A percentile compares a stretch with the other conserved stretches of the same genome.
These are phyloP conservation scores for Colletotrichum tofieldiae DNA, from an alignment of 2,329 filamentous ascomycete genomes.

Conservation along the genomic window DNA sequence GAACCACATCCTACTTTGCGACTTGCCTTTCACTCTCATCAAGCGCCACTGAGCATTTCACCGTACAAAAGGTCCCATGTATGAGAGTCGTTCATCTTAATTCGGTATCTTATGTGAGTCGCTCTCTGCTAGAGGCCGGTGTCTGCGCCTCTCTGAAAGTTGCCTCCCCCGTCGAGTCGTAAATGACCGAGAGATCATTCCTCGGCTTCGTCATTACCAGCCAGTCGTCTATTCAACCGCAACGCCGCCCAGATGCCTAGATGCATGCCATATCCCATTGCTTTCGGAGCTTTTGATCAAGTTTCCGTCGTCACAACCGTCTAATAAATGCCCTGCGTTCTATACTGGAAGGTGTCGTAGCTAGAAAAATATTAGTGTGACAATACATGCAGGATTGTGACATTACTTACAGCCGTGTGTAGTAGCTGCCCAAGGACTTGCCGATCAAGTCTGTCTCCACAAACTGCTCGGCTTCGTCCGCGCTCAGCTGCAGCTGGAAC, in stretches of 20 bases:
- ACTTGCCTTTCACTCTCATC: neutral
- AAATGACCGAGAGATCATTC: constrained; percentile 36
- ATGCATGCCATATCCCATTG: constrained; percentile 39
- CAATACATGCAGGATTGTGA: neutral
- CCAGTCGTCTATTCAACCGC: constrained; percentile 43
- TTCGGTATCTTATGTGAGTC: constrained; percentile 28
- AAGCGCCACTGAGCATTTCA: neutral
- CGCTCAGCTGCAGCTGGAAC: constrained; percentile 87
- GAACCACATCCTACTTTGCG: neutral
- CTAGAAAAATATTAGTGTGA: constrained; percentile 56
- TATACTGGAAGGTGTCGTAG: constrained; percentile 90
- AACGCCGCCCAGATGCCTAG: constrained; percentile 44
- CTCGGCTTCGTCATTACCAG: constrained; percentile 41
- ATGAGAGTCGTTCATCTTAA: constrained; percentile 38
- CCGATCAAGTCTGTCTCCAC: constrained; percentile 85
- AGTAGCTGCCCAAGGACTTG: constrained; percentile 90
- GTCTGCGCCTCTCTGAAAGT: constrained; percentile 11
- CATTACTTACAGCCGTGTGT: constrained; percentile 82
- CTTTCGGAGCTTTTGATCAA: constrained; percentile 27
- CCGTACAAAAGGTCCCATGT: constrained; percentile 20
- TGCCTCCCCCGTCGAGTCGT: constrained; percentile 24
- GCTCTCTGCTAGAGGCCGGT: constrained; percentile 24
- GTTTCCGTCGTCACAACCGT: constrained; percentile 28
- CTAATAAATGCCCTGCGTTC: constrained; percentile 89
- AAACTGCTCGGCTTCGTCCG: constrained; percentile 85